Evolutionary conservation across 2,329 filamentous ascomycete species (phyloP), one percentile per base, ranked within the genome.

Genomic region (Curvularia sp.): DNA sequence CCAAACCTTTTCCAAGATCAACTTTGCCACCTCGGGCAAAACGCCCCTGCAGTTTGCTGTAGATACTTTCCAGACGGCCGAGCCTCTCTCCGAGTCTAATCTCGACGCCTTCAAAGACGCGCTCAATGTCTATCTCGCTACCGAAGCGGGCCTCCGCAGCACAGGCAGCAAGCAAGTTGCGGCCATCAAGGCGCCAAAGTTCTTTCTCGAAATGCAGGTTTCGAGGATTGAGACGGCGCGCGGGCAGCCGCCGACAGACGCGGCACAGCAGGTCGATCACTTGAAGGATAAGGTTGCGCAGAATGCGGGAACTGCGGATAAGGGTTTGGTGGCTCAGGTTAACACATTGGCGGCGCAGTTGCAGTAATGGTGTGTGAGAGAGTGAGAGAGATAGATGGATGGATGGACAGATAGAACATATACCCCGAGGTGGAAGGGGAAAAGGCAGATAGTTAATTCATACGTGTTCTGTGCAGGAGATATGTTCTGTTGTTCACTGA

Each of bases 201-300:
- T 88, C 81, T 87, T 87, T 72, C 71, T 87, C 41, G 76, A 81
- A 58, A 83, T 86, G 71, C 86, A 88, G 74, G 80, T 87, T 32
- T 81, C 82, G 39, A 78, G 85, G 21, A 87, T 87, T 63, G 79
- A 84, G 74, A 85, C 84, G 0, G 86, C 86, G 0, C 83, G 87
- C 75, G 85, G 86, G 0, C 82, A 81, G 50, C 72, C 80, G 41
- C 84, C 84, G 1, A 76, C 79, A 0, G 81, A 77, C n/a, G 73
- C 85, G 0, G 83, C 81, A 8, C 73, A 78, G 67, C 82, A 83
- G 70, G 84, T 87, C 9, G 81, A 86, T 51, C 85, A 87, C 70
- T 74, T 87, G 56, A 71, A 81, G 46, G 82, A 80, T 42, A 88
- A 88, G 79, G 84, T 87, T 38, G 67, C 80, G 18, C 84, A 83